Evolutionary conservation across 2,329 filamentous ascomycete species (phyloP), one percentile per base, ranked within the genome.

Genomic region (Elsinoe batatas): DNA sequence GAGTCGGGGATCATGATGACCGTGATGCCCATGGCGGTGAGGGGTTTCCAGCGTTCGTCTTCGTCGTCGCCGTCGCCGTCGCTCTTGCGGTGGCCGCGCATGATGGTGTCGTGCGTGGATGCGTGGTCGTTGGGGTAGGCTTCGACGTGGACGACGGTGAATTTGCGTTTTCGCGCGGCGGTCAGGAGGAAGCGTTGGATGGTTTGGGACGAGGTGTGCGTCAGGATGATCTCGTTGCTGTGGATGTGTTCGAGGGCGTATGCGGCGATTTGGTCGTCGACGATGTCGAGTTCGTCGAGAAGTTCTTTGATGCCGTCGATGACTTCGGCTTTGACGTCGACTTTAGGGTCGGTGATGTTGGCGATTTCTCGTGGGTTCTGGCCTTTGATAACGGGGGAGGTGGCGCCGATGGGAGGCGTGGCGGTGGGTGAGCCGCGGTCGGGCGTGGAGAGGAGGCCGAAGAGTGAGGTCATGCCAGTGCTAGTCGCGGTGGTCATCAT

Each of bases 271-370:
- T 95, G 90, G 65, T 95, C 89, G 67, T 96, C 93, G 6, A 90
- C 90, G 67, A 91, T 87, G 61, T 87, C 85, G 56, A 98, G 84
- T 72, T 98, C 93, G 66, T 98, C 93, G 69, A 95, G 87, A 58
- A 98, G 90, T 69, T 98, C 93, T 64, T 89, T 84, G 64, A 98
- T 96, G 40, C 91, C 93, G 64, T 93, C 88, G 61, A 96, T 84
- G 22, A 97, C 86, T 70, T 97, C 93, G 12, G 88, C 88, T 58
- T 90, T 87, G 57, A 97, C 76, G 60, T 94, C 86, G 58, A 87
- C 64, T 64, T 70, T 60, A 64, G 69, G 32, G 30, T 61, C 57
- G 36, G 65, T 71, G 56, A 64, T 64, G 38, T 66, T 65, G 58
- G 63, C 65, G 60, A 42, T 57, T 61, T 22, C 68, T 68, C 35